phyloP scores from a whole-genome alignment of 192 early-diverging fungal genomes.

The Physocladia obscura region DNA sequence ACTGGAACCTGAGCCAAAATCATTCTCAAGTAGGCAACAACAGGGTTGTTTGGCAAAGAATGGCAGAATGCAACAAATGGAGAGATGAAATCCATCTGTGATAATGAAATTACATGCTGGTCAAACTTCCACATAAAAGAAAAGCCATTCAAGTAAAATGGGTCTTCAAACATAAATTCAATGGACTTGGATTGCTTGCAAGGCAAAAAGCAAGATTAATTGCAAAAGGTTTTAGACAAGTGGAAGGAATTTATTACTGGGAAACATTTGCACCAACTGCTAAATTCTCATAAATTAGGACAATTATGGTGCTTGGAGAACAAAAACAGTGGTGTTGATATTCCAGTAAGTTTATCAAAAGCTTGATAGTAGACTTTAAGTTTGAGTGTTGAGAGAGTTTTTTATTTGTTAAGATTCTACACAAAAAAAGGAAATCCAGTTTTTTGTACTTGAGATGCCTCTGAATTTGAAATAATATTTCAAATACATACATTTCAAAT shows the following conservation, averaged over 20 bases:
- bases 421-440: too few species aligned
- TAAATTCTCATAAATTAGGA: background rate
- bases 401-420: too few species aligned
- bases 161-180: background rate
- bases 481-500: too few species aligned
- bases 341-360: too few species aligned
- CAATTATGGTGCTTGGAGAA: background rate
- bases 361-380: too few species aligned
- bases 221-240: constrained; percentile 31
- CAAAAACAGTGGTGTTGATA: background rate
- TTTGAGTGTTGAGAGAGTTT: too few species aligned
- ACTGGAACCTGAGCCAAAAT: background rate
- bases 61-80: background rate
- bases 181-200: background rate
- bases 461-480: too few species aligned
- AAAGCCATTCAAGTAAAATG: background rate
- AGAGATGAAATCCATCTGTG: background rate
- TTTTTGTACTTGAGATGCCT: too few species aligned
- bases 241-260: constrained; percentile 33
- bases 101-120: background rate
- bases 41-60: background rate
- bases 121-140: background rate
- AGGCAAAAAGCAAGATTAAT: constrained; percentile 35
- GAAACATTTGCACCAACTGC: constrained; percentile 39
- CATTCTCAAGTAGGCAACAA: background rate